Evolutionary conservation across 768 basidiomycete species (phyloP), one percentile per base, ranked within the genome.

Genomic region (Mycena amicta): DNA sequence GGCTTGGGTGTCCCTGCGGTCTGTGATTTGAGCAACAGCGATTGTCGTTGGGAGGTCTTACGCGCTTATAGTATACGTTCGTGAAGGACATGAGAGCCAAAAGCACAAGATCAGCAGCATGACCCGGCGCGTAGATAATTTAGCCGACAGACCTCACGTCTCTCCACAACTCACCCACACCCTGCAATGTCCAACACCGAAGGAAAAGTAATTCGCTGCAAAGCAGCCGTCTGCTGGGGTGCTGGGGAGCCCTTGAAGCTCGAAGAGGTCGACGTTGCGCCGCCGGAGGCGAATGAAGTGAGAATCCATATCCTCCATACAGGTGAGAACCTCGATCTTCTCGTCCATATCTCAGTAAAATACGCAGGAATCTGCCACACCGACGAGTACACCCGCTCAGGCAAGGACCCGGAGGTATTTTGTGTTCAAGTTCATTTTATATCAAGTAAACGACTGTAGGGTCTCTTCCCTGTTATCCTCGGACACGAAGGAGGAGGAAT

Each of bases 341-440:
- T 29, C 43, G 13, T 30, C 6, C 54, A 52, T 46, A 27, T 57
- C 23, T 41, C 30, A 52, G 27, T 57, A 61, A 40, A 62, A 65
- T 39, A 40, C 61, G 27, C 57, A 91, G 90, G 90, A 60, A 90
- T 99, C 71, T 99, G 97, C 76, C 95, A 98, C 74, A 98, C 96
- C 68, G 95, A 98, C 69, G 95, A 95, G 70, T 98, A 95, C 78
- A 95, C 94, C 60, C 88, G 95, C 70, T 95, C 93, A 71, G 95
- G 95, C 56, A 90, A 90, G 74, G 96, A 99, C 72, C 87, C 95
- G 41, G 97, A 98, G 84, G 95, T 90, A 71, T 53, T 69, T 61
- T 23, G 40, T 60, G 29, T 43, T 50, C 47, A 46, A 57, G 12
- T 15, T 29, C 23, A 37, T 56, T 33, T 53, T 27, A 51, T 53